Evolutionary conservation across 169 alveolate genomes (phyloP).

Genomic region (Plasmodium relictum): DNA sequence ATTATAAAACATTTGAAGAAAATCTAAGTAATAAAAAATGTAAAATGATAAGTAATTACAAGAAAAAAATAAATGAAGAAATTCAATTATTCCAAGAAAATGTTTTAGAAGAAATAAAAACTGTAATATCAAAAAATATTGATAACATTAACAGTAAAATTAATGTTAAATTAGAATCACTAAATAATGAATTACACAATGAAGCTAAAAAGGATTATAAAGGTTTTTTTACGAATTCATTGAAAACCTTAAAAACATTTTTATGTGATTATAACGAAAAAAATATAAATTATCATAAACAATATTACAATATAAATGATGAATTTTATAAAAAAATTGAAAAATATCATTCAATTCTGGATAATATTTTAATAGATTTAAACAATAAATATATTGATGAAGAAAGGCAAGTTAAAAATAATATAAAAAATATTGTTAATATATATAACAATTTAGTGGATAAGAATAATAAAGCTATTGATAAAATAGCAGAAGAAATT

Average conservation of each 20-base stretch:
- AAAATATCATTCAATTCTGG: conserved; percentile 7
- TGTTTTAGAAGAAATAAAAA: conserved; percentile 24
- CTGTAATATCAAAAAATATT: conserved; percentile 19
- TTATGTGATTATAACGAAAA: not conserved
- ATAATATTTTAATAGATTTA: conserved; percentile 10
- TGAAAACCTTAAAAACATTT: conserved; percentile 7
- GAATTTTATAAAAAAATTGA: not conserved
- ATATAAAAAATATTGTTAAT: conserved; percentile 4
- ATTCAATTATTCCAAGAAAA: conserved; percentile 16
- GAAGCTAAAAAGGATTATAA: conserved; percentile 7
- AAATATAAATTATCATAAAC: not conserved
- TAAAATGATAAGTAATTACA: conserved; percentile 9
- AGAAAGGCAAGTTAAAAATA: conserved; percentile 7
- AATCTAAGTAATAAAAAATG: not conserved
- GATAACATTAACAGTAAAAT: conserved; percentile 3
- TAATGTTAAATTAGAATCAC: conserved; percentile 1
- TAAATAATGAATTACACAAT: conserved; percentile 12
- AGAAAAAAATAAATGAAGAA: conserved; percentile 14
- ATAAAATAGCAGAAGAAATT: not conserved
- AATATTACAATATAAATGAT: conserved; percentile 2
- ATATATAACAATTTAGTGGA: not conserved
- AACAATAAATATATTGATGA: not conserved
- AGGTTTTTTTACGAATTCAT: conserved; percentile 5
- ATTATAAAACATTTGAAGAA: conserved; percentile 15
- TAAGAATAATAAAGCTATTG: conserved; percentile 8